Conservation (phyloP, 2,329 filamentous ascomycete genomes). For the Aspergillus sp. region DNA sequence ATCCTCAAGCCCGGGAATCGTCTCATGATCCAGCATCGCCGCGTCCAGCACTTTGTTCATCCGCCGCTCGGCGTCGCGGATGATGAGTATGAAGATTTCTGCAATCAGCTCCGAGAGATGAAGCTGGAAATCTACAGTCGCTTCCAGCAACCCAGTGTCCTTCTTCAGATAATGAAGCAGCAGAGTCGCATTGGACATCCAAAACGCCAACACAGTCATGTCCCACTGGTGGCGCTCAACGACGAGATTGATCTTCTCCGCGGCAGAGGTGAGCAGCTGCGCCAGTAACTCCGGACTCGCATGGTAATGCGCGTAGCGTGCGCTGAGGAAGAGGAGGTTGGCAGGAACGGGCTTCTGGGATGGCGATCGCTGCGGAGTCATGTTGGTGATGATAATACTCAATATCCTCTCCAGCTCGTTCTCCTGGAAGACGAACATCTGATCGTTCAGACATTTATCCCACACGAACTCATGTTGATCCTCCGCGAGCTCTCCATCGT, state of each 20-base stretch:
- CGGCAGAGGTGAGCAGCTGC: conserved; percentile 71
- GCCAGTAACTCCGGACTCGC: conserved; percentile 75
- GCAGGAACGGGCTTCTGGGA: conserved; percentile 97
- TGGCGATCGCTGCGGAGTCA: conserved; percentile 90
- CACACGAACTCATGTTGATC: conserved; percentile 93
- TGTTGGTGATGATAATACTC: conserved; percentile 92
- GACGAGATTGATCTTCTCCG: conserved; percentile 93
- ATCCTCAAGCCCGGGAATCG: conserved; percentile 93
- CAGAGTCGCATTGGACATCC: conserved; percentile 94
- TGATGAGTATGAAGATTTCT: conserved; percentile 96
- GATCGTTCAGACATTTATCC: conserved; percentile 87
- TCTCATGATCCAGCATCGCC: conserved; percentile 95
- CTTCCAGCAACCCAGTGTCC: conserved; percentile 68
- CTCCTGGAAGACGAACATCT: conserved; percentile 99
- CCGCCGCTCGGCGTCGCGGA: conserved; percentile 86
- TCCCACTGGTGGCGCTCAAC: conserved; percentile 97
- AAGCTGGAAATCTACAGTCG: conserved; percentile 80
- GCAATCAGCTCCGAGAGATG: conserved; percentile 92
- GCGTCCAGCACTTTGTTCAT: conserved; percentile 92
- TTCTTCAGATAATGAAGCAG: conserved; percentile 97
- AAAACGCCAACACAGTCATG: conserved; percentile 98
- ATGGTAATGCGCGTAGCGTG: conserved; percentile 94
- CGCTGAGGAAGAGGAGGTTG: conserved; percentile 92
- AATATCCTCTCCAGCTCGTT: conserved; percentile 83
- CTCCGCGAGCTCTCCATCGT: conserved; percentile 80